These are phyloP conservation scores for Physocladia obscura DNA, from an alignment of 192 early-diverging fungal genomes.

Conservation along the genomic window DNA sequence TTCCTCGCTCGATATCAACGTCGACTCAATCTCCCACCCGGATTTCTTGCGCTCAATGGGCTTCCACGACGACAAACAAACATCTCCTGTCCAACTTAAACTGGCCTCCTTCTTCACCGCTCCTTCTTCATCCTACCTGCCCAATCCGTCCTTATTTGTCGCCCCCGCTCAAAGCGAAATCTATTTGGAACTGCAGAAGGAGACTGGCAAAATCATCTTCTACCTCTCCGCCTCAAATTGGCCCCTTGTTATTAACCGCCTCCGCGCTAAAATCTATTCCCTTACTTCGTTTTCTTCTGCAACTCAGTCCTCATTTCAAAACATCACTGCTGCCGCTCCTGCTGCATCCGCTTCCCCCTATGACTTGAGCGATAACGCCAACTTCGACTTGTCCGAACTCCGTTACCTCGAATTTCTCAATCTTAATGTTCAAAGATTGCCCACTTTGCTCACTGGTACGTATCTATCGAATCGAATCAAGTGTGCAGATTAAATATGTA, in stretches of 20 bases:
- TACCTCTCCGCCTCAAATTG: slow-evolving; percentile 90
- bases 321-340: no score
- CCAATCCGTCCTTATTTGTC: not conserved
- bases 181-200: slow-evolving; percentile 49
- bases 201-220: slow-evolving; percentile 79
- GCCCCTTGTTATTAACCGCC: slow-evolving; percentile 61
- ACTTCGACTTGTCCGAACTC: slow-evolving; percentile 69
- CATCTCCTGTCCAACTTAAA: slow-evolving; percentile 2
- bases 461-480: no score
- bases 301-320: no score
- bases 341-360: not conserved
- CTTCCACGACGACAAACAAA: slow-evolving; percentile 12
- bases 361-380: not conserved
- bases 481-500: no score
- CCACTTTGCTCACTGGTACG: slow-evolving; percentile 40
- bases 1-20: slow-evolving; percentile 37
- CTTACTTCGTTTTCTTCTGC: slow-evolving; percentile 46
- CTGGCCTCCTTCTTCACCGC: slow-evolving; percentile 19
- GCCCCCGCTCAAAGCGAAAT: not conserved
- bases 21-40: slow-evolving; percentile 46
- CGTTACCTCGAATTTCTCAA: slow-evolving; percentile 83
- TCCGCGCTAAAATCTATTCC: slow-evolving; percentile 29
- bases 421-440: slow-evolving; percentile 72
- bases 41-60: slow-evolving; percentile 25
- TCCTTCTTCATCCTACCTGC: slow-evolving; percentile 9